phyloP scores from a whole-genome alignment of 257 asterid genomes.

The Lavandula angustifolia region DNA sequence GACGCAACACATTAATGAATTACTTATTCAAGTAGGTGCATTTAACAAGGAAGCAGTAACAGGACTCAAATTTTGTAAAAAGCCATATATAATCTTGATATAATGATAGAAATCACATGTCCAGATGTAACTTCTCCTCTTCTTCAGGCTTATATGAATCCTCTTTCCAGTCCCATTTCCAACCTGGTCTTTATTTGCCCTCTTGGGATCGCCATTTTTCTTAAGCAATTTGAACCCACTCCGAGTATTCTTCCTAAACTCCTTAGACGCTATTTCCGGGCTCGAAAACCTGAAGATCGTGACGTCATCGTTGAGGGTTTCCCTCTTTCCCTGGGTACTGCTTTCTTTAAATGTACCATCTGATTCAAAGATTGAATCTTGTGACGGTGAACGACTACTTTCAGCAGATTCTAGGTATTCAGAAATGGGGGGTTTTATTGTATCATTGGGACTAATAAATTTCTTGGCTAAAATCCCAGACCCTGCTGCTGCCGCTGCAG shows the following conservation, averaged over 20 bases:
- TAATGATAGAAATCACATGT: slow-evolving; percentile 1
- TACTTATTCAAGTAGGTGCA: not conserved
- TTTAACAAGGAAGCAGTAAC: not conserved
- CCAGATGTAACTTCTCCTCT: slow-evolving; percentile 51
- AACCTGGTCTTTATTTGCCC: slow-evolving; percentile 44
- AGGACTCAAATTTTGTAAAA: not conserved
- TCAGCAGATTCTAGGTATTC: slow-evolving; percentile 26
- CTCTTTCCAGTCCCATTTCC: slow-evolving; percentile 45
- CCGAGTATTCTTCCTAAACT: slow-evolving; percentile 39
- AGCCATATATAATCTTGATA: not conserved
- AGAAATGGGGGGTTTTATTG: slow-evolving; percentile 30
- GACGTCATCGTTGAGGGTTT: slow-evolving; percentile 27
- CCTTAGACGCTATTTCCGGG: slow-evolving; percentile 34
- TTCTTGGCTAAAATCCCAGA: slow-evolving; percentile 77
- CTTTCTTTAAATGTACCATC: slow-evolving; percentile 30
- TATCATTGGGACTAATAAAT: slow-evolving; percentile 39
- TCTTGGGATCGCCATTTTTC: slow-evolving; percentile 44
- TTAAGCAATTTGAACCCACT: slow-evolving; percentile 36
- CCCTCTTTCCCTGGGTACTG: slow-evolving; percentile 28
- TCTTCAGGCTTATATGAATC: slow-evolving; percentile 58
- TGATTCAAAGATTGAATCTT: slow-evolving; percentile 33
- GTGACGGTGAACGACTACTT: slow-evolving; percentile 22
- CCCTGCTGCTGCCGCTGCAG: slow-evolving; percentile 79
- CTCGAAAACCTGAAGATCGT: slow-evolving; percentile 67
- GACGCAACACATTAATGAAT: not conserved